Conservation (phyloP, 2,329 filamentous ascomycete genomes). For the Emericellopsis cladophorae region DNA sequence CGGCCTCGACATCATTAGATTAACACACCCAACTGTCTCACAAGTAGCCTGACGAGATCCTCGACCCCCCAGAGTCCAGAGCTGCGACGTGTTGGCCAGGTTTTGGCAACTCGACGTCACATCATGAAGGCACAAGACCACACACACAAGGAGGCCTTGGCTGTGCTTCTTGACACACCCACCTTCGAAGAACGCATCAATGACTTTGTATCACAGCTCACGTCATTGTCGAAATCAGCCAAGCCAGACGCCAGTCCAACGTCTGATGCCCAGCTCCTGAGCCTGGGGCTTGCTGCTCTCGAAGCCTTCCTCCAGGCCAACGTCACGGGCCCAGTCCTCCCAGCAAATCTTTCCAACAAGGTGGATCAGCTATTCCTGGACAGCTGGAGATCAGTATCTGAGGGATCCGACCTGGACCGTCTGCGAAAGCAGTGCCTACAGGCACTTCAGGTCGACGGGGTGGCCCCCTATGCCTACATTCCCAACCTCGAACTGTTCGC, state of each 20-base stretch:
- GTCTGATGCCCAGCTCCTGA: not conserved
- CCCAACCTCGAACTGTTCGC: slow-evolving; percentile 76
- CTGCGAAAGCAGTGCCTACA: slow-evolving; percentile 48
- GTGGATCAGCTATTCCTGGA: slow-evolving; percentile 20
- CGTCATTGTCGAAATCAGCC: not conserved
- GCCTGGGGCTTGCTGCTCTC: slow-evolving; percentile 29
- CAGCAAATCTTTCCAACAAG: slow-evolving; percentile 15
- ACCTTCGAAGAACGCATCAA: not conserved
- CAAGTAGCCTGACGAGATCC: not conserved
- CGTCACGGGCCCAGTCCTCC: slow-evolving; percentile 74
- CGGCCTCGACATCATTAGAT: not conserved
- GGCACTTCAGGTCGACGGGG: slow-evolving; percentile 67
- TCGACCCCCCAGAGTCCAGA: too few relatives aligned
- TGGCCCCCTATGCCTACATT: slow-evolving; percentile 73
- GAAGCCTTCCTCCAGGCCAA: slow-evolving; percentile 76
- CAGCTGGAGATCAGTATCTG: slow-evolving; percentile 15
- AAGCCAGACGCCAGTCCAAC: not conserved
- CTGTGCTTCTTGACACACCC: not conserved
- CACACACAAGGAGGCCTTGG: not conserved
- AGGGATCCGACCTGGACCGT: slow-evolving; percentile 15
- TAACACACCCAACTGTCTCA: not conserved
- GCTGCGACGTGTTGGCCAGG: not conserved
- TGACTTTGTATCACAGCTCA: not conserved
- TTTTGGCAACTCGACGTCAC: too few relatives aligned
- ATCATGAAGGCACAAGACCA: not conserved